Conservation (phyloP, 805 yeast species). For the Starmerella sirachaensis region DNA sequence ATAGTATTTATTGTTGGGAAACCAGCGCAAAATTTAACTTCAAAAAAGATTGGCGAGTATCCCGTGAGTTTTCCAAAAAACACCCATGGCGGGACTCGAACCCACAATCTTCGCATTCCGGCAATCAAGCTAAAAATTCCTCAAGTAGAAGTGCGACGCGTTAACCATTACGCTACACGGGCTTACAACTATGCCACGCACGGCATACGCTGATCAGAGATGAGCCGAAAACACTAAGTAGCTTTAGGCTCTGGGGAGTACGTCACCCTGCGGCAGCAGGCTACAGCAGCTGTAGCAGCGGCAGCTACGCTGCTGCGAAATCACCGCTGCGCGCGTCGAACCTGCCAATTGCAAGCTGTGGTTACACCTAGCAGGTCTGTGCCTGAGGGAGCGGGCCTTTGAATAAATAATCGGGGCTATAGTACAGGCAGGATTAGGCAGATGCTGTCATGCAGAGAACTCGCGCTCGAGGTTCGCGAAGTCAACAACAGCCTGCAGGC, state of each 20-base stretch:
- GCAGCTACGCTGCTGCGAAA: no score
- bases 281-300: no score
- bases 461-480: slow-evolving; percentile 17
- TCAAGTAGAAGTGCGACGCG: slow-evolving; percentile 32
- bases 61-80: no score
- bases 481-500: slow-evolving; percentile 8
- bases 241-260: no score
- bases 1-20: background rate
- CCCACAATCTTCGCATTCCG: slow-evolving; percentile 32
- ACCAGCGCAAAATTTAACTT: slow-evolving; percentile 1
- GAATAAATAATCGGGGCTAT: no score
- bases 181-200: slow-evolving; percentile 17
- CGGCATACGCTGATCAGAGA: background rate
- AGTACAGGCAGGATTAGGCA: no score
- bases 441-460: slow-evolving; percentile 8
- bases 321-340: no score
- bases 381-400: no score
- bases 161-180: slow-evolving; percentile 34
- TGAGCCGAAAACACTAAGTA: background rate
- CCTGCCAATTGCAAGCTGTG: no score
- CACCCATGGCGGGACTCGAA: slow-evolving; percentile 35
- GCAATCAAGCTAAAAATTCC: no score
- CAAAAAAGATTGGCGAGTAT: background rate
- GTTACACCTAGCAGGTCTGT: no score
- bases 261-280: no score